Evolutionary conservation across 768 basidiomycete genomes (phyloP).

Genomic region (Amyloporia xantha): DNA sequence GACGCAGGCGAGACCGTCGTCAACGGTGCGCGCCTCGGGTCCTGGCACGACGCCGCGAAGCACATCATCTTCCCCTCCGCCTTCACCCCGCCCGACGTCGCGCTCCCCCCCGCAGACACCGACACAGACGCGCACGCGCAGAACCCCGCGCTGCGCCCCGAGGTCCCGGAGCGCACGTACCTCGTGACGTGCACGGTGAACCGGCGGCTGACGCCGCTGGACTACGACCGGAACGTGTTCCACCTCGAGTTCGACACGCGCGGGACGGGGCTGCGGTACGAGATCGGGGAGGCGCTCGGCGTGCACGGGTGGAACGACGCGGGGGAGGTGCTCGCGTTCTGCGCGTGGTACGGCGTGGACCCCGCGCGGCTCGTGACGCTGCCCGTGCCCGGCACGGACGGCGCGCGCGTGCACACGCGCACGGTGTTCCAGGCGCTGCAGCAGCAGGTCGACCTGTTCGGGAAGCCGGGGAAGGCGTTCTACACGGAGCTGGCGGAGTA

Average conservation of each 20-base stretch:
- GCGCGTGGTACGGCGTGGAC: conserved; percentile 86
- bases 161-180: conserved; percentile 83
- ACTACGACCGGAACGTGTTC: conserved; percentile 98
- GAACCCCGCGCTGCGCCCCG: conserved; percentile 75
- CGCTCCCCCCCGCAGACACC: conserved; percentile 30
- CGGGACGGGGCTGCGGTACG: conserved; percentile 91
- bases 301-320: conserved; percentile 98
- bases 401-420: conserved; percentile 75
- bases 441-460: conserved; percentile 95
- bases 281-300: conserved; percentile 94
- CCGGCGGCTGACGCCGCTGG: conserved; percentile 85
- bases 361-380: conserved; percentile 76
- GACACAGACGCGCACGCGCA: conserved; percentile 48
- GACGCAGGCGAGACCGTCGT: conserved; percentile 50
- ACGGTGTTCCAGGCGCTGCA: conserved; percentile 94
- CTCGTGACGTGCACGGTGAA: conserved; percentile 93
- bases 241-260: conserved; percentile 93
- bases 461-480: conserved; percentile 93
- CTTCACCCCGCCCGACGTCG: conserved; percentile 47
- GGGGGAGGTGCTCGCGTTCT: conserved; percentile 83
- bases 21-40: conserved; percentile 53
- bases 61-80: conserved; percentile 84
- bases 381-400: conserved; percentile 54
- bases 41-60: conserved; percentile 84
- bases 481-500: conserved; percentile 80